Conservation (phyloP, 2,329 filamentous ascomycete genomes). For the Aspergillus brunneoviolaceus region DNA sequence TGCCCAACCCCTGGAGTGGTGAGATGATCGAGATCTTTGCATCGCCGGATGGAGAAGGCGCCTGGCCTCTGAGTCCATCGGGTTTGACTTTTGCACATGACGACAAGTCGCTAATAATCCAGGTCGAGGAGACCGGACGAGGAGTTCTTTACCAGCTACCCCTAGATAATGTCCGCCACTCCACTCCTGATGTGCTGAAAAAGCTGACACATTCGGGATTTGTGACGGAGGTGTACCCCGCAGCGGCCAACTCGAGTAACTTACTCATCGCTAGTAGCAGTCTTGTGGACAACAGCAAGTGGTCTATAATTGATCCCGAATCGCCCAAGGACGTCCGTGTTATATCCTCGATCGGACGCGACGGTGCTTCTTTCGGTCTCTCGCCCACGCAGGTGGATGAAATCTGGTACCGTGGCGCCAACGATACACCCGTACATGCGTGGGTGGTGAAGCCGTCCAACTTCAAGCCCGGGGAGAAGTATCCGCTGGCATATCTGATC, state of each 20-base stretch:
- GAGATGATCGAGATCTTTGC: slow-evolving; percentile 42
- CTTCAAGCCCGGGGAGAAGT: slow-evolving; percentile 48
- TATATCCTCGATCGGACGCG: slow-evolving; percentile 40
- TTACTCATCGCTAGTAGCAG: slow-evolving; percentile 46
- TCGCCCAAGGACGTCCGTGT: slow-evolving; percentile 29
- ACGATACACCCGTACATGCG: slow-evolving; percentile 45
- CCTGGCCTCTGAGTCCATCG: slow-evolving; percentile 46
- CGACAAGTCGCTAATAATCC: slow-evolving; percentile 42
- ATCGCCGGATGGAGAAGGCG: slow-evolving; percentile 37
- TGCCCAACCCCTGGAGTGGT: slow-evolving; percentile 43
- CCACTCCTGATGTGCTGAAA: slow-evolving; percentile 32
- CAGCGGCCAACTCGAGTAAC: slow-evolving; percentile 34
- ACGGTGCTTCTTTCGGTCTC: slow-evolving; percentile 43
- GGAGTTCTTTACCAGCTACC: slow-evolving; percentile 45
- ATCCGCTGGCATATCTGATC: slow-evolving; percentile 55
- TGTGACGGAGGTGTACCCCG: slow-evolving; percentile 41
- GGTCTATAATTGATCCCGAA: slow-evolving; percentile 42
- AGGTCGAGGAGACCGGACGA: slow-evolving; percentile 44
- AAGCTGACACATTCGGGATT: slow-evolving; percentile 44
- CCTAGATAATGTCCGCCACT: slow-evolving; percentile 28
- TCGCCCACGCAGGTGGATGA: slow-evolving; percentile 44
- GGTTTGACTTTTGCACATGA: slow-evolving; percentile 44
- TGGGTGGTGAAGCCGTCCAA: slow-evolving; percentile 50
- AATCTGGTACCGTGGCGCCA: slow-evolving; percentile 48
- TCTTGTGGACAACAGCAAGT: slow-evolving; percentile 47